Conservation (phyloP, 129 eudicot genomes). For the Chrysanthemum lavandulifolium region DNA sequence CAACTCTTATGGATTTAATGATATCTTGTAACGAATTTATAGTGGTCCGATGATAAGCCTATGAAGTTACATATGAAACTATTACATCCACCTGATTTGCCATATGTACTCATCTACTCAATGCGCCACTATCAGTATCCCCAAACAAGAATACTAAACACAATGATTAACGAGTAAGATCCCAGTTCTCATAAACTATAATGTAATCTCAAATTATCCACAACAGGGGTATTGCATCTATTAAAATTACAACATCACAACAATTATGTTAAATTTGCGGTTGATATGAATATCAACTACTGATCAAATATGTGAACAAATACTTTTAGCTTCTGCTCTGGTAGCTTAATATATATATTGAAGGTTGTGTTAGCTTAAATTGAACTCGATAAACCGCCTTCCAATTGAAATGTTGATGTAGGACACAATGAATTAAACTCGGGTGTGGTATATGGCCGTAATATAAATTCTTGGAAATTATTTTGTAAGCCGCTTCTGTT, state of each 20-base stretch:
- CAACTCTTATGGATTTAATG: slow-evolving; percentile 37
- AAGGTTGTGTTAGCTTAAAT: not conserved
- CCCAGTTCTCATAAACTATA: no score
- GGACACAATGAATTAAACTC: slow-evolving; percentile 16
- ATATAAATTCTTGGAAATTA: slow-evolving; percentile 22
- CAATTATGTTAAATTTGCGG: no score
- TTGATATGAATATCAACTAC: no score
- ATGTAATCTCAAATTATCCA: no score
- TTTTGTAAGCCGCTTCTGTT: slow-evolving; percentile 21
- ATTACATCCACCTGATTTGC: not conserved
- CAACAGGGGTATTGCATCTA: no score
- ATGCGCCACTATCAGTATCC: no score
- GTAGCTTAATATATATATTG: no score
- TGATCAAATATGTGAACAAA: no score
- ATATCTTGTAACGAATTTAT: slow-evolving; percentile 53
- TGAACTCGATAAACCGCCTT: not conserved
- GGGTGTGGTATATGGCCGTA: slow-evolving; percentile 13
- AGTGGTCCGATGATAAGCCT: slow-evolving; percentile 16
- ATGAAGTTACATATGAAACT: not conserved
- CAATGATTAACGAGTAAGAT: no score
- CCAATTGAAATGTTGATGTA: slow-evolving; percentile 5
- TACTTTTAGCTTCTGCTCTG: no score
- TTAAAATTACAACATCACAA: no score
- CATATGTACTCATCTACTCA: not conserved
- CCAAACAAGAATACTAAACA: no score